Percentiles rank a stretch among this genome's conserved stretches.
Conservation (phyloP, 2,329 filamentous ascomycete genomes). For the Colletotrichum cereale region DNA sequence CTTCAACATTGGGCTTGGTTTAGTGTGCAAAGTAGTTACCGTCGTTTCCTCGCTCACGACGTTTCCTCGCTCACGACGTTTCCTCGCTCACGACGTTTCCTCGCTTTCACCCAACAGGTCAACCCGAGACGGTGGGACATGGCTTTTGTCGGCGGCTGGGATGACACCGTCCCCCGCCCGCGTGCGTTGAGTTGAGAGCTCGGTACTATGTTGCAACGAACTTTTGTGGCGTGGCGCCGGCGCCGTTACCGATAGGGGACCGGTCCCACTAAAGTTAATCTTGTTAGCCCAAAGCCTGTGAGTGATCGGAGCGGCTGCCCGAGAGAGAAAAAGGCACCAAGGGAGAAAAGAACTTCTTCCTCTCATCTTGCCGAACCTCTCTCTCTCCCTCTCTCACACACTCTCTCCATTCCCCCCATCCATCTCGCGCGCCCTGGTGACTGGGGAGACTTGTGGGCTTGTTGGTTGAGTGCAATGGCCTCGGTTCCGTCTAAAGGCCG, state of each 20-base stretch:
- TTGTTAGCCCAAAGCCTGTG: conserved; percentile 16
- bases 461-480: conserved; percentile 7
- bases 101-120: neutral
- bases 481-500: conserved; percentile 1
- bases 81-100: conserved; percentile 12
- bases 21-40: too few relatives aligned
- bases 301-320: conserved; percentile 21
- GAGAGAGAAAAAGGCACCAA: conserved; percentile 16
- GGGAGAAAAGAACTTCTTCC: conserved; percentile 20
- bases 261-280: conserved; percentile 23
- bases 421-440: neutral
- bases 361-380: conserved; percentile 1
- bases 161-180: conserved; percentile 4
- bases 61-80: conserved; percentile 7
- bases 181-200: conserved; percentile 7
- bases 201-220: conserved; percentile 25
- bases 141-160: conserved; percentile 16
- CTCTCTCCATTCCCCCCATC: too few relatives aligned
- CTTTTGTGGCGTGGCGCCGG: conserved; percentile 30
- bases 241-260: conserved; percentile 29
- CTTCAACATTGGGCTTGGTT: conserved; percentile 17
- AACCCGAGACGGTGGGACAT: neutral
- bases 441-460: conserved; percentile 22
- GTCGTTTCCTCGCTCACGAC: conserved; percentile 19
- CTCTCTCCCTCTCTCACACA: conserved; percentile 8